phyloP scores from a whole-genome alignment of 306 rosid genomes.

The Cucurbita moschata region DNA sequence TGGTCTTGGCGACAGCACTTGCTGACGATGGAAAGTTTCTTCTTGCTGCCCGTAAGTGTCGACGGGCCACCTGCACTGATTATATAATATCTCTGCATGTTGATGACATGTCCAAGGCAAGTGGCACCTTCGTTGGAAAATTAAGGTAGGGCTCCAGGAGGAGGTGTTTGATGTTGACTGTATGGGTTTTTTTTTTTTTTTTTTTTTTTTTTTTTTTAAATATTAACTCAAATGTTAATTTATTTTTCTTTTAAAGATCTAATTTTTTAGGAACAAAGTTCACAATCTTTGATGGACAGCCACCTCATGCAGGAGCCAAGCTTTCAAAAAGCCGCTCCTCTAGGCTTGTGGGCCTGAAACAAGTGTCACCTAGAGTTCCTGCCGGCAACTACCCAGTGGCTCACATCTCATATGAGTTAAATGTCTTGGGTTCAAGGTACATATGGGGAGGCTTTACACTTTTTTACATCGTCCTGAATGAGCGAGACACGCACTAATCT shows the following conservation, averaged over 20 bases:
- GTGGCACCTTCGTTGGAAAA: constrained; percentile 74
- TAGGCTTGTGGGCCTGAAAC: constrained; percentile 69
- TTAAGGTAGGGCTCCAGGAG: constrained; percentile 40
- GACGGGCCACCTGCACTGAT: constrained; percentile 91
- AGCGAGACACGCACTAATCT: neutral
- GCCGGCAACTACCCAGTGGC: constrained; percentile 81
- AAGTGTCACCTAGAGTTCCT: constrained; percentile 79
- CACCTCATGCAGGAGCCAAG: constrained; percentile 66
- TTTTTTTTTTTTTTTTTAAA: neutral
- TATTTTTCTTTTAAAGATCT: constrained; percentile 35
- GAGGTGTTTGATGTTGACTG: neutral
- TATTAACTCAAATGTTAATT: neutral
- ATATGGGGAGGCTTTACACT: neutral
- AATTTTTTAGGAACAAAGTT: constrained; percentile 94
- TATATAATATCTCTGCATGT: constrained; percentile 61
- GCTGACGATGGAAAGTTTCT: constrained; percentile 91
- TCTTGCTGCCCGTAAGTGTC: constrained; percentile 87
- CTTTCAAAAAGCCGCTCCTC: constrained; percentile 69
- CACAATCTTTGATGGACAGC: constrained; percentile 81
- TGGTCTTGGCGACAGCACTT: constrained; percentile 31
- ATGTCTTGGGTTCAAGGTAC: constrained; percentile 96
- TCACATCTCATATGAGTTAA: constrained; percentile 74
- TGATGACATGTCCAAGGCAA: constrained; percentile 77
- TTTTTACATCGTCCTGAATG: neutral
- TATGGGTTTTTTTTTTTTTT: neutral